Percentiles rank a stretch among this genome's conserved stretches.
These are phyloP conservation scores for Cyclotella baltica DNA, from an alignment of 108 stramenopile genomes.

Conservation along the genomic window DNA sequence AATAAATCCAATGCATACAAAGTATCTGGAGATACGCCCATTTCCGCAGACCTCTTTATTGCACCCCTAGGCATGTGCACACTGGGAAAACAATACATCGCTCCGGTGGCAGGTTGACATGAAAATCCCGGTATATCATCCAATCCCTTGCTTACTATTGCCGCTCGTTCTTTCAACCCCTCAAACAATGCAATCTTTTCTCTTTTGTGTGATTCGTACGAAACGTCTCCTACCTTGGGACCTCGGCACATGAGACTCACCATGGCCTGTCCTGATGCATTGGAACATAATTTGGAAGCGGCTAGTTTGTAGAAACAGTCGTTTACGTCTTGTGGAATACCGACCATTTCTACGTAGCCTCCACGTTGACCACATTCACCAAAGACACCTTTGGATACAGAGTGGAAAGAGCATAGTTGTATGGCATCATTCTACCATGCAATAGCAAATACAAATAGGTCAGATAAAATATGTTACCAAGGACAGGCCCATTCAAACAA, in stretches of 20 bases:
- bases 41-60: slow-evolving; percentile 72
- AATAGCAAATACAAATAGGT: background rate
- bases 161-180: slow-evolving; percentile 75
- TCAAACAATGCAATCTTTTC: slow-evolving; percentile 80
- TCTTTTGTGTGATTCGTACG: slow-evolving; percentile 64
- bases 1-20: slow-evolving; percentile 93
- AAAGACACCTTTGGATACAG: slow-evolving; percentile 92
- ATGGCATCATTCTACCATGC: slow-evolving; percentile 52
- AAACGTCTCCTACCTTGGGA: slow-evolving; percentile 78
- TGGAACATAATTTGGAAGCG: slow-evolving; percentile 86
- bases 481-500: too few relatives aligned
- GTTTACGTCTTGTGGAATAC: slow-evolving; percentile 82
- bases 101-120: slow-evolving; percentile 93
- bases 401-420: slow-evolving; percentile 95
- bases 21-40: slow-evolving; percentile 88
- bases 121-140: slow-evolving; percentile 90
- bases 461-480: background rate
- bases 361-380: slow-evolving; percentile 99
- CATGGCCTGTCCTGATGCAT: slow-evolving; percentile 90
- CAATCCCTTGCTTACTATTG: slow-evolving; percentile 80
- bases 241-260: slow-evolving; percentile 93
- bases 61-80: slow-evolving; percentile 85
- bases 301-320: slow-evolving; percentile 95
- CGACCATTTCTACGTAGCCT: slow-evolving; percentile 93
- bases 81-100: slow-evolving; percentile 97